Percentiles rank a stretch among this genome's conserved stretches.
phyloP scores from a whole-genome alignment of 768 basidiomycete genomes.

The Bullera alba region DNA sequence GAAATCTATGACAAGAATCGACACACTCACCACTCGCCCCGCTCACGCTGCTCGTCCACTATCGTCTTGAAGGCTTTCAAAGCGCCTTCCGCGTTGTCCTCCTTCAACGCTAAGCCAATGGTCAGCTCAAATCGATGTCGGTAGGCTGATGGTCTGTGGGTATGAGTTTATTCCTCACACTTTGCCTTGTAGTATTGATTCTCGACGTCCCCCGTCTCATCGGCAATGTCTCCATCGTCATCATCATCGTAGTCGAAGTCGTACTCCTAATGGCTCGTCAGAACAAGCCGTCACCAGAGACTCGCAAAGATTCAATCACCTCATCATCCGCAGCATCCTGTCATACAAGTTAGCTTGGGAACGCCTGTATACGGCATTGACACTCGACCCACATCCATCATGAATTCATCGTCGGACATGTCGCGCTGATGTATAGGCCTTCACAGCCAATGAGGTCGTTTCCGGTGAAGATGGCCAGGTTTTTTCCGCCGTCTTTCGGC shows the following conservation, averaged over 20 bases:
- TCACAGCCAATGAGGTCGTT: too few species aligned
- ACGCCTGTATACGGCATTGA: too few species aligned
- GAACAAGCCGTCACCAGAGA: too few species aligned
- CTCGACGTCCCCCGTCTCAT: constrained; percentile 80
- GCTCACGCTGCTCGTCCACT: constrained; percentile 78
- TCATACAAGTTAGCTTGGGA: not conserved
- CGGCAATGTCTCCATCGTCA: constrained; percentile 55
- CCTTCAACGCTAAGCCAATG: constrained; percentile 71
- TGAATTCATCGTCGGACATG: constrained; percentile 49
- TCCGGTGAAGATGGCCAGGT: too few species aligned
- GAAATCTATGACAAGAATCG: not conserved
- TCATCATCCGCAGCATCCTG: constrained; percentile 48
- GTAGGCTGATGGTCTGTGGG: too few species aligned
- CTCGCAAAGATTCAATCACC: constrained; percentile 24
- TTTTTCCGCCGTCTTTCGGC: too few species aligned
- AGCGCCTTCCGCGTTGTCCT: constrained; percentile 86
- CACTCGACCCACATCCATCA: constrained; percentile 48
- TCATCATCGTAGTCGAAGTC: constrained; percentile 91
- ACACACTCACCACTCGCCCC: constrained; percentile 75
- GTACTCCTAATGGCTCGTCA: too few species aligned
- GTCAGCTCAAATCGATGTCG: constrained; percentile 3
- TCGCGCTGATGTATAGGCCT: not conserved
- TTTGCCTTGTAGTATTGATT: constrained; percentile 99
- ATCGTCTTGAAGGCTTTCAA: constrained; percentile 82
- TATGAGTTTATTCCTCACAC: constrained; percentile 60